Evolutionary conservation across 225 moss, liverwort and hornwort genomes (phyloP).

Genomic region (Ulota crispa): DNA sequence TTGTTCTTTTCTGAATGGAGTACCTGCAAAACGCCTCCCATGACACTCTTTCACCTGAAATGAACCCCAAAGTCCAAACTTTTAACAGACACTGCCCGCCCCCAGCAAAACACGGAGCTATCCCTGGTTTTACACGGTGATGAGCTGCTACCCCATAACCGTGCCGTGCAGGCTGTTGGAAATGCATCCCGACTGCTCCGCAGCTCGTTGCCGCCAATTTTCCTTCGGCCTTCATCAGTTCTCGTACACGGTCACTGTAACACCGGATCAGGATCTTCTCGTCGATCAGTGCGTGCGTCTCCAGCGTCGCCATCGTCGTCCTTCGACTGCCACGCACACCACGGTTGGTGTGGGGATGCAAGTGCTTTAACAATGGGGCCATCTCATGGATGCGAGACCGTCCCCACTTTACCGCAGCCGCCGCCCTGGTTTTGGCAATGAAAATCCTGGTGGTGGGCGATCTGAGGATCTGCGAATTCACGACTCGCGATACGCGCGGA

Average conservation of each 20-base stretch:
- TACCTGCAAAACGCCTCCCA: not conserved
- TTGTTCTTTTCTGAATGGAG: not conserved
- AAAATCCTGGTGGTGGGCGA: constrained; percentile 4
- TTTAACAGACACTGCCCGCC: not conserved
- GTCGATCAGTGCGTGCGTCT: not conserved
- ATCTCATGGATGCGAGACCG: constrained; percentile 6
- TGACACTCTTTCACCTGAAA: not conserved
- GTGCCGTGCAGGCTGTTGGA: not conserved
- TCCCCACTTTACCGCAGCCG: not conserved
- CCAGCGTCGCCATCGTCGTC: not conserved
- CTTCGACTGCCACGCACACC: not conserved
- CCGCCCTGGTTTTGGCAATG: not conserved
- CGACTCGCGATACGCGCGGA: too few relatives aligned
- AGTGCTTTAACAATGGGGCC: not conserved
- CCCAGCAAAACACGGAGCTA: not conserved
- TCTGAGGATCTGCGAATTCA: not conserved
- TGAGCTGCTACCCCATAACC: not conserved
- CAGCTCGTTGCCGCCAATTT: constrained; percentile 29
- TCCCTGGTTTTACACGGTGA: not conserved
- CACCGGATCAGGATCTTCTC: constrained; percentile 15
- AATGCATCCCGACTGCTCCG: not conserved
- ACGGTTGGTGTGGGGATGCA: not conserved
- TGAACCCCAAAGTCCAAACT: not conserved
- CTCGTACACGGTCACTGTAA: constrained; percentile 8
- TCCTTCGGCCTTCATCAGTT: not conserved